Percentiles rank a stretch among this genome's conserved stretches.
Conservation (phyloP, 371 early-diverging fungal genomes). For the Rozella allomycis region DNA sequence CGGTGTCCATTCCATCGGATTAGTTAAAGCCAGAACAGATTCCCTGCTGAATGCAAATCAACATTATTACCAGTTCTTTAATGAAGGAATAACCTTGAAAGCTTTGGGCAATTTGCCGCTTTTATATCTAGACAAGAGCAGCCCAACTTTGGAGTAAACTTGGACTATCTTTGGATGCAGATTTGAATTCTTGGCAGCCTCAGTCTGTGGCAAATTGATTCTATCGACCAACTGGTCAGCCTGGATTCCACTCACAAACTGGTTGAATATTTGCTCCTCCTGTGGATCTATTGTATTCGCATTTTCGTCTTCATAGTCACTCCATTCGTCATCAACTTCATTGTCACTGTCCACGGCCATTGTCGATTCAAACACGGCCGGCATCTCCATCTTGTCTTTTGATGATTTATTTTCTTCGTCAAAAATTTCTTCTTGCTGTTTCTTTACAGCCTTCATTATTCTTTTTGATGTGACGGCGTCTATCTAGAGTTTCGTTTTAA, state of each 20-base stretch:
- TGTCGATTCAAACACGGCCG: conserved; percentile 1
- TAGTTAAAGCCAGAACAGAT: conserved; percentile 70
- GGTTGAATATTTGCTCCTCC: conserved; percentile 1
- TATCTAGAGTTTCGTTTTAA: conserved; percentile 33
- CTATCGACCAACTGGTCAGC: background rate
- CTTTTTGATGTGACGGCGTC: conserved; percentile 71
- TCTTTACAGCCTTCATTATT: conserved; percentile 60
- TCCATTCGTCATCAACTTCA: conserved; percentile 5
- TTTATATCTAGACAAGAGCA: conserved; percentile 70
- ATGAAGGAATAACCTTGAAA: conserved; percentile 90
- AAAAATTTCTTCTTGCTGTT: conserved; percentile 75
- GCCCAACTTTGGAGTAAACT: conserved; percentile 85
- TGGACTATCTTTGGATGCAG: conserved; percentile 75
- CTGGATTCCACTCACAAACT: conserved; percentile 1
- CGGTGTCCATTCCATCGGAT: conserved; percentile 82
- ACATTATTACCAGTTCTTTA: conserved; percentile 91
- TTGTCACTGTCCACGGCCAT: conserved; percentile 5
- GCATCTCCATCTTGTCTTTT: conserved; percentile 8
- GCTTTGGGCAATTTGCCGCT: conserved; percentile 91
- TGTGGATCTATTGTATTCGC: background rate
- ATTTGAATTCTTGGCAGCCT: conserved; percentile 5
- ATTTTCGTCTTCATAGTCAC: background rate
- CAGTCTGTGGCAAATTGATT: conserved; percentile 2
- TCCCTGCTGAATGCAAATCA: too few species aligned
- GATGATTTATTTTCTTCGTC: conserved; percentile 10